Evolutionary conservation across 805 yeast species (phyloP), one percentile per base, ranked within the genome.

Genomic region (Candida palmyrensis): DNA sequence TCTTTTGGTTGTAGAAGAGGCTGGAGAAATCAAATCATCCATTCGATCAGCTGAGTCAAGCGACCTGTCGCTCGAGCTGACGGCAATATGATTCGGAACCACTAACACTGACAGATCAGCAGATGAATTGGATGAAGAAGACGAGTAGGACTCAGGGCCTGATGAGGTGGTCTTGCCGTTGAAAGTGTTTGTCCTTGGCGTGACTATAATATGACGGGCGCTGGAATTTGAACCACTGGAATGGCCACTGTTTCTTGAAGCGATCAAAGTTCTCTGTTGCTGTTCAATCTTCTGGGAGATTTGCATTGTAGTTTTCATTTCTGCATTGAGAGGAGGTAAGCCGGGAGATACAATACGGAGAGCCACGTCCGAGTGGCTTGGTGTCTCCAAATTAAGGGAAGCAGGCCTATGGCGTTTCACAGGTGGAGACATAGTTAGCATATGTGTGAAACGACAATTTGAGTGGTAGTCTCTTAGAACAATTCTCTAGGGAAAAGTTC

Each of bases 261-360:
- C 64, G 20, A 60, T 60, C 23, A 60, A 37, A 30, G 40, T 35
- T 6, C 45, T 39, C 41, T 60, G 66, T 35, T 59, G 66, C 25
- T 48, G 49, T 33, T 59, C 59, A 18, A 60, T 60, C 29, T 52
- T 44, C 33, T 57, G 59, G 15, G 59, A 53, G 4, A 55, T 37
- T 37, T 49, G 48, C 32, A 60, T 52, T 6, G 66, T 58, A 19
- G 47, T 33, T 30, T 47, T 51, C 64, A 59, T 58, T 33, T 57
- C 62, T 21, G 48, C 49, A 38, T 39, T 51, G 22, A 57, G 39
- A 7, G 49, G 47, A 1, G 62, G 61, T 17, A 57, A 42, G 1
- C 65, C 64, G 8, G 65, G 65, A 35, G 55, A 46, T 5, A 59
- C 64, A 13, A 59, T 52, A 16, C 65, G 43, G 21, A 59, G 38